Evolutionary conservation across 129 eudicot genomes (phyloP).

Genomic region (Lactuca sativa): DNA sequence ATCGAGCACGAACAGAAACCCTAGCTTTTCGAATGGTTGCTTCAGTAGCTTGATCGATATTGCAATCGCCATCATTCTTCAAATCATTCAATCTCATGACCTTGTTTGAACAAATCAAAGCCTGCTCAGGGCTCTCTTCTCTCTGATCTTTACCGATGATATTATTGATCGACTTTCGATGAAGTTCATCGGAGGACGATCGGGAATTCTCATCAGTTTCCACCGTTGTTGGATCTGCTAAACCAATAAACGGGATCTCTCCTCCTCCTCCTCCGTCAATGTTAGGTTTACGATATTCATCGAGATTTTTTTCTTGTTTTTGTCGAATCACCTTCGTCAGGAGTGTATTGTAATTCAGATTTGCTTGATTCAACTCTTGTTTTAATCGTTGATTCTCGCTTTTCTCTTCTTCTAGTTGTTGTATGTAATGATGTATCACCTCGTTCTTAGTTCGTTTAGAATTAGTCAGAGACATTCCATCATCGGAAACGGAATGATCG

Average conservation of each 20-base stretch:
- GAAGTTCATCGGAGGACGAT: conserved; percentile 41
- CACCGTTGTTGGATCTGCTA: conserved; percentile 20
- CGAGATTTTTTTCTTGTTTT: conserved; percentile 28
- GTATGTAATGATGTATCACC: conserved; percentile 30
- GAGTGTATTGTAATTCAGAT: conserved; percentile 12
- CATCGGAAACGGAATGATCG: conserved; percentile 45
- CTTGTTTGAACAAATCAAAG: conserved; percentile 40
- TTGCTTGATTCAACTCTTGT: conserved; percentile 34
- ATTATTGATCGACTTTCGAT: conserved; percentile 22
- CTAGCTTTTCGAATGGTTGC: conserved; percentile 14
- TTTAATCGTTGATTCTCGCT: conserved; percentile 48
- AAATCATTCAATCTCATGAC: conserved; percentile 34
- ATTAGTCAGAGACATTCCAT: conserved; percentile 30
- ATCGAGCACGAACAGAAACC: conserved; percentile 17
- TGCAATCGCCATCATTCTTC: conserved; percentile 17
- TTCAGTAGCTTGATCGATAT: conserved; percentile 11
- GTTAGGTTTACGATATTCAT: conserved; percentile 19
- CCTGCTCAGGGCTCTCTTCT: conserved; percentile 41
- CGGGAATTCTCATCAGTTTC: conserved; percentile 37
- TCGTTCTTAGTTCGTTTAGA: conserved; percentile 42
- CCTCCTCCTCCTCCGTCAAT: conserved; percentile 34
- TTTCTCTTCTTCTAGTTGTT: conserved; percentile 36
- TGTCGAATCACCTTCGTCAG: conserved; percentile 39
- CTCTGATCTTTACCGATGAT: conserved; percentile 20
- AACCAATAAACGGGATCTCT: conserved; percentile 20